Evolutionary conservation across 2,329 filamentous ascomycete genomes (phyloP), one percentile per base, ranked within the genome.

Genomic region (Aspergillus calidoustus): DNA sequence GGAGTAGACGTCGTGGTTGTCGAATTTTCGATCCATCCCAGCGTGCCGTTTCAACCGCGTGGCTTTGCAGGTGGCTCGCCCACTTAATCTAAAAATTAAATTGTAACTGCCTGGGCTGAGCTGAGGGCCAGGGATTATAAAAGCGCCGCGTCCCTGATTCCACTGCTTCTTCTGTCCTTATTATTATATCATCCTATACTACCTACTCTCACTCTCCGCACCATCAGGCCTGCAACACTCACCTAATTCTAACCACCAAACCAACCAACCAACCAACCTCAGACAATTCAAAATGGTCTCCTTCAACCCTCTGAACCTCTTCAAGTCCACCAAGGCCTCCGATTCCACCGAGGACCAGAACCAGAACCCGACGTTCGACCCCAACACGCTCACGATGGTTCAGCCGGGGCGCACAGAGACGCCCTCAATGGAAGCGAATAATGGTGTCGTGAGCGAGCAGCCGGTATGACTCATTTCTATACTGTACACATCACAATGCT

Each of bases 261-360:
- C 23, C 7, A 44, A 55, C 9, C 19, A 49, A 31, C 7, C 41
- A 47, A 41, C 31, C 25, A 4, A 4, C 25, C 25, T 28, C 25
- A 28, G 6, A 28, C 25, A 28, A 28, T 28, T 28, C 54, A 66
- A 54, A 52, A 68, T 68, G 66, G 52, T 46, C 52, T 46, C 25
- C 38, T 71, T 72, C 66, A 63, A 64, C 63, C 67, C 64, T 47
- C 69, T 73, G 66, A 68, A 68, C 62, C 66, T 64, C 51, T 72
- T 74, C 68, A 72, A 69, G 55, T 67, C 69, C 59, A 64, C 67
- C 44, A 64, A 69, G 49, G 51, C 48, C 34, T 41, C 11, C 8
- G 25, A 43, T 5, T 46, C 23, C 9, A 19, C 22, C 19, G 23
- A 70, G 43, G 56, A 68, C 47, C 59, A 55, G 1, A 44, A 50